A percentile compares a stretch with the other conserved stretches of the same genome.
These are phyloP conservation scores for Aspergillus tanneri DNA, from an alignment of 2,329 filamentous ascomycete genomes.

Conservation along the genomic window DNA sequence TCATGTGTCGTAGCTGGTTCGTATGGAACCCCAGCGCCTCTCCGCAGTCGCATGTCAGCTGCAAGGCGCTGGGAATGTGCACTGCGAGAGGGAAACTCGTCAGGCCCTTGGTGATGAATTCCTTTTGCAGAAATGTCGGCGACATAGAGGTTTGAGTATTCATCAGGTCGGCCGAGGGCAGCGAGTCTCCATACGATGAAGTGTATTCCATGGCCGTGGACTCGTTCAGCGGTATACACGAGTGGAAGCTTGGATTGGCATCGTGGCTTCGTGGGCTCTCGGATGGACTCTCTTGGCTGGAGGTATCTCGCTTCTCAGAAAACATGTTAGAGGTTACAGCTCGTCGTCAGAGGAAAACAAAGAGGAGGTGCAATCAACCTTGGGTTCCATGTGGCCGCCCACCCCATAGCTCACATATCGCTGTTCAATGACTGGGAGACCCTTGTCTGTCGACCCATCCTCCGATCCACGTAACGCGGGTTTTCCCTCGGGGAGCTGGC, in stretches of 20 bases:
- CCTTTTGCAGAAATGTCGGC: constrained; percentile 31
- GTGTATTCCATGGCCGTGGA: constrained; percentile 10
- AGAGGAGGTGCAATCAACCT: background rate
- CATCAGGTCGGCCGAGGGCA: constrained; percentile 15
- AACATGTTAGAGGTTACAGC: background rate
- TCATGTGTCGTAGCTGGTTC: constrained; percentile 33
- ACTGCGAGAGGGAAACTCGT: constrained; percentile 30
- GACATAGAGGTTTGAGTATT: constrained; percentile 31
- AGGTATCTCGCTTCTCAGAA: constrained; percentile 1
- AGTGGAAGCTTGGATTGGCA: constrained; percentile 11
- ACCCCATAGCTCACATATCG: constrained; percentile 5
- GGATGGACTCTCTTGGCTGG: constrained; percentile 21
- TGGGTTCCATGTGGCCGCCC: constrained; percentile 3
- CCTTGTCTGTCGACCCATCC: constrained; percentile 5
- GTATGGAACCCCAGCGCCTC: constrained; percentile 32
- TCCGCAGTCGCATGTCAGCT: constrained; percentile 30
- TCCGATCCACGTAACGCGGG: constrained; percentile 20
- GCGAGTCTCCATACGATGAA: constrained; percentile 9
- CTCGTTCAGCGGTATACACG: constrained; percentile 13
- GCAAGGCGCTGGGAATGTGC: constrained; percentile 25
- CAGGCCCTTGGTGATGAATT: constrained; percentile 28
- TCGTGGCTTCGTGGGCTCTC: constrained; percentile 29
- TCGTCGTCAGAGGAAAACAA: background rate
- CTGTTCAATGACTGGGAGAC: constrained; percentile 6
- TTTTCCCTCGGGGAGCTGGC: constrained; percentile 36